Base-by-base conservation (phyloP, 768 basidiomycete genomes). In the Russula sp. region DNA sequence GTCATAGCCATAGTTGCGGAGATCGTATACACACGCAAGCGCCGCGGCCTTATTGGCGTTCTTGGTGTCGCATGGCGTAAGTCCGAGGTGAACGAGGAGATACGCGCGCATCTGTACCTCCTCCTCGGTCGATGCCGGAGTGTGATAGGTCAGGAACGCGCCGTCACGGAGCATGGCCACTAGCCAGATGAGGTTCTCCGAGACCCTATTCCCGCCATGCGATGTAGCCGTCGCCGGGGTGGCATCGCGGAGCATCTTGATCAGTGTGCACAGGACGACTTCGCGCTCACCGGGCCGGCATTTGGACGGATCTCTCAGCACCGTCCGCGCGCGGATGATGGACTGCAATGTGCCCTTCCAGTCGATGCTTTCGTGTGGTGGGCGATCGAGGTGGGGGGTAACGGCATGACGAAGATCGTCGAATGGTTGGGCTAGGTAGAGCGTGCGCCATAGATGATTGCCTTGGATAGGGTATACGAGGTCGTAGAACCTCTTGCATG, bases 401-500 rank as follows among this genome's bases (percentile, higher is more conserved):
- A 82, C 69, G 52, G 84, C 81, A n/a, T 59, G 57, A 10, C 84
- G 76, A 1, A 84, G 87, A 68, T 90, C 87, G 63, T 90, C 89
- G 61, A 88, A 79, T 0, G 81, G 78, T 61, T 84, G 81, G 0
- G 74, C 69, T 49, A 91, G 84, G 72, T 89, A 91, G 6, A 90
- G 77, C 10, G 73, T 75, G 9, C 86, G 80, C 89, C 89, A 91
- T 42, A 89, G 74, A 54, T 82, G 75, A 30, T 76, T 76, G 66
- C 82, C 78, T 10, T 74, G 73, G 2, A 77, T 66, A 49, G 72
- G 58, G 68, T 87, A 85, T 26, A 89, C 72, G 62, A 84, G 66
- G 3, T 67, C 69, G 60, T 76, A 73, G 56, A 81, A 75, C 18
- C 70, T 65, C 5, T 73, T 75, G 67, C 81, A 84, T 14, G 82